A percentile compares a stretch with the other conserved stretches of the same genome.
These are phyloP conservation scores for Podila verticillata DNA, from an alignment of 192 early-diverging fungal genomes.

Conservation along the genomic window DNA sequence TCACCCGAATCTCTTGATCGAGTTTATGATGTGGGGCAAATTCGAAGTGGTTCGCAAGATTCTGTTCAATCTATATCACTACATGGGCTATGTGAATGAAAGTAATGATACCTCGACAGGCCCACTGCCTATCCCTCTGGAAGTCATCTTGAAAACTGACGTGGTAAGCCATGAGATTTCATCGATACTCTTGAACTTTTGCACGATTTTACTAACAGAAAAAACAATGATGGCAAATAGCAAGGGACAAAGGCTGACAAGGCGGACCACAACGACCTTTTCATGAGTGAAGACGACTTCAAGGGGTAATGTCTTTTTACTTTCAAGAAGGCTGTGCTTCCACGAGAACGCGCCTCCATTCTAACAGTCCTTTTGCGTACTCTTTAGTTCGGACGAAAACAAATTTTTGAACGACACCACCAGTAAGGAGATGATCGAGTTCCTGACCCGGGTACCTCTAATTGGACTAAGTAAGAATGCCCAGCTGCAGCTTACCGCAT, in stretches of 20 bases:
- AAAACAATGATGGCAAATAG: conserved; percentile 8
- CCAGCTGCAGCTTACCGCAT: conserved; percentile 77
- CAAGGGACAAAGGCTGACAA: conserved; percentile 48
- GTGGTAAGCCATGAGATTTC: too few species aligned
- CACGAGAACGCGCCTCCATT: too few species aligned
- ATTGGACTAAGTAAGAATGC: conserved; percentile 73
- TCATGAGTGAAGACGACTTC: conserved; percentile 60
- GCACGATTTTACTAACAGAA: too few species aligned
- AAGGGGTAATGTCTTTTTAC: conserved; percentile 14
- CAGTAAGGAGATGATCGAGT: conserved; percentile 57
- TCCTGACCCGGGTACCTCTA: conserved; percentile 63
- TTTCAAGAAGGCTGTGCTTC: neutral
- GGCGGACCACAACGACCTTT: conserved; percentile 62
- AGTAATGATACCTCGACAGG: conserved; percentile 54
- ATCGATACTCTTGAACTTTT: too few species aligned
- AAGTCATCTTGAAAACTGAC: conserved; percentile 64
- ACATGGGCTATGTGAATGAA: conserved; percentile 65
- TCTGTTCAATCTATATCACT: conserved; percentile 71
- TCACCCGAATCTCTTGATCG: conserved; percentile 74
- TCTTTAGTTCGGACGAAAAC: conserved; percentile 31
- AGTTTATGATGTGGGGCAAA: conserved; percentile 80
- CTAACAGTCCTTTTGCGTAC: neutral
- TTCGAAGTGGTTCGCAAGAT: conserved; percentile 73
- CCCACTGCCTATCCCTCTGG: conserved; percentile 71
- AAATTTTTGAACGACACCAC: conserved; percentile 45